Conservation (phyloP, 495 filamentous ascomycete genomes). For the Xylaria acuta region DNA sequence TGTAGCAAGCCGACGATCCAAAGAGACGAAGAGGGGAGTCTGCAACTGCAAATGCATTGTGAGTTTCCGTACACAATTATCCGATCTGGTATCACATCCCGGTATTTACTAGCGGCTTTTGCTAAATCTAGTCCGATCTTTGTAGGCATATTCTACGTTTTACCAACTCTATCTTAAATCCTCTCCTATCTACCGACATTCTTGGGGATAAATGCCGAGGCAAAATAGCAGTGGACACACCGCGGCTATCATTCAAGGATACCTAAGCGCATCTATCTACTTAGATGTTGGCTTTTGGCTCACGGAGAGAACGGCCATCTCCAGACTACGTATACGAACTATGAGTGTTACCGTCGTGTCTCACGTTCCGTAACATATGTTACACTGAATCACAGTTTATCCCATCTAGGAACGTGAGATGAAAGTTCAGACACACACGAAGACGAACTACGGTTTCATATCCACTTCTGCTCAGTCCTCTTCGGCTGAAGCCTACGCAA, state of each 20-base stretch:
- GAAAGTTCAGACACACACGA: background rate
- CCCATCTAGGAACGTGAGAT: background rate
- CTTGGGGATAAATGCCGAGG: conserved; percentile 16
- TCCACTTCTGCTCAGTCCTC: background rate
- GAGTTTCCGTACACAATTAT: background rate
- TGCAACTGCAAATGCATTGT: background rate
- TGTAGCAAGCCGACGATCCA: background rate
- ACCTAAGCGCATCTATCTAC: background rate
- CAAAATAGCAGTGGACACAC: conserved; percentile 8
- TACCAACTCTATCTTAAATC: background rate
- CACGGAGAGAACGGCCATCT: background rate
- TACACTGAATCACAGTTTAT: background rate
- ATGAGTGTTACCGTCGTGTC: conserved; percentile 4
- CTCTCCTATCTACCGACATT: background rate
- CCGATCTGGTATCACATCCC: background rate
- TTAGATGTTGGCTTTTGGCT: background rate
- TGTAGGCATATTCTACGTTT: background rate
- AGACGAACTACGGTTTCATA: background rate
- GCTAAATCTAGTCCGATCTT: background rate
- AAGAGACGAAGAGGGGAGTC: background rate
- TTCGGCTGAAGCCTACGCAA: background rate
- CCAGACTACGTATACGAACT: background rate
- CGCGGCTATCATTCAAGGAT: background rate
- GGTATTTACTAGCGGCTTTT: background rate
- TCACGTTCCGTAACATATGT: background rate